Evolutionary conservation across 192 early-diverging fungal species (phyloP), one percentile per base, ranked within the genome.

Genomic region (Glomus cerebriforme): DNA sequence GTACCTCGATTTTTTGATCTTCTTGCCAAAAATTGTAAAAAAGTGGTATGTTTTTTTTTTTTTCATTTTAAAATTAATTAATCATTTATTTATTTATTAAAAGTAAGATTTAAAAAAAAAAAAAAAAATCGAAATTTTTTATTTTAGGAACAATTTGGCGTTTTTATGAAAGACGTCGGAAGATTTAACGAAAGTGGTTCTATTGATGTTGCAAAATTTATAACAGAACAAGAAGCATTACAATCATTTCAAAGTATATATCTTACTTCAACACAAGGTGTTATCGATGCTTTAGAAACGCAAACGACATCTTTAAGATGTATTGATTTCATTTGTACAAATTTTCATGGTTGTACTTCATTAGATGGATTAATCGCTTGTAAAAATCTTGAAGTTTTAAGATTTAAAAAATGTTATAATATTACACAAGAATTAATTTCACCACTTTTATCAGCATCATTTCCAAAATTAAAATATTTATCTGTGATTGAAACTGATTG

Each of bases 101-200:
- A n/a, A n/a, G n/a, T n/a, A n/a, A n/a, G n/a, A n/a, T n/a, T n/a
- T n/a, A n/a, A n/a, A n/a, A n/a, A n/a, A n/a, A n/a, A n/a, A n/a
- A n/a, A n/a, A n/a, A n/a, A n/a, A n/a, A n/a, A n/a, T n/a, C n/a
- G n/a, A n/a, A n/a, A n/a, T 64, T 26, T 64, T 64, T 31, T 31
- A 27, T 63, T 26, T 27, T 64, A 64, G 62, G 62, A 64, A 64
- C 62, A 64, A 15, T 64, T 64, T 31, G 62, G 62, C 8, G 62
- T 64, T 26, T 64, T 64, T 13, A 64, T 64, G 62, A 26, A 64
- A 64, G 29, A 26, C 26, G 2, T 12, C 1, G 62, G 49, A 6
- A 54, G 62, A 31, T 64, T 15, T 31, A 26, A 64, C 15, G 62
- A 26, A 31, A 26, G 27, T 64, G 10, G 29, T 31, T 64, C 62